A percentile compares a stretch with the other conserved stretches of the same genome.
These are phyloP conservation scores for Candida verbasci DNA, from an alignment of 805 yeast species.

Conservation along the genomic window DNA sequence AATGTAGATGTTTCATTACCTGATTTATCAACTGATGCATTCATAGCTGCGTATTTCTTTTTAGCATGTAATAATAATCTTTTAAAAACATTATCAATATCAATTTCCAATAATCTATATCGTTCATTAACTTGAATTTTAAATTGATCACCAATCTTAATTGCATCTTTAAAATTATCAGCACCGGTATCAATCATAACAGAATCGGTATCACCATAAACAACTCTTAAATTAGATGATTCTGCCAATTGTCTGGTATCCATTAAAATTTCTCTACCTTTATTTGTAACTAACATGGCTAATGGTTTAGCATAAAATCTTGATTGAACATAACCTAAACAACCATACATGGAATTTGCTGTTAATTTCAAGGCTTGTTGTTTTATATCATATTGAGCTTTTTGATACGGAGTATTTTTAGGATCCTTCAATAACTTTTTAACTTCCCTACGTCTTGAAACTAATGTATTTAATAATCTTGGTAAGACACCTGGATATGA, in stretches of 20 bases:
- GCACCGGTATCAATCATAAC: slow-evolving; percentile 95
- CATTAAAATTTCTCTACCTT: slow-evolving; percentile 93
- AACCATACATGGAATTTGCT: slow-evolving; percentile 99
- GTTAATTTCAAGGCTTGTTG: slow-evolving; percentile 95
- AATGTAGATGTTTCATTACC: slow-evolving; percentile 49
- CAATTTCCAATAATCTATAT: slow-evolving; percentile 84
- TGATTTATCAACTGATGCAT: slow-evolving; percentile 44
- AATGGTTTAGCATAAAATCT: slow-evolving; percentile 94
- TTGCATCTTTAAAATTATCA: slow-evolving; percentile 63
- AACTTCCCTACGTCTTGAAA: slow-evolving; percentile 88
- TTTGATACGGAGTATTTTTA: slow-evolving; percentile 56
- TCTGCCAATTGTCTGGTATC: slow-evolving; percentile 93
- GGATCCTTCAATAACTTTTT: slow-evolving; percentile 80
- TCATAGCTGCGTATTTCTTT: slow-evolving; percentile 95
- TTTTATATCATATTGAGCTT: slow-evolving; percentile 85
- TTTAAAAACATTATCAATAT: slow-evolving; percentile 89
- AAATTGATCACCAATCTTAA: slow-evolving; percentile 79
- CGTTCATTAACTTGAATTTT: slow-evolving; percentile 83
- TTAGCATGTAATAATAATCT: slow-evolving; percentile 85
- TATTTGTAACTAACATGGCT: slow-evolving; percentile 91
- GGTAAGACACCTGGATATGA: slow-evolving; percentile 75
- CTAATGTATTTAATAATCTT: slow-evolving; percentile 73
- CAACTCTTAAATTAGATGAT: slow-evolving; percentile 72
- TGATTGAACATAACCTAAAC: slow-evolving; percentile 87
- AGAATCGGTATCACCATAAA: slow-evolving; percentile 98